phyloP scores from a whole-genome alignment of 495 filamentous ascomycete genomes.

The Coniosporium apollinis region DNA sequence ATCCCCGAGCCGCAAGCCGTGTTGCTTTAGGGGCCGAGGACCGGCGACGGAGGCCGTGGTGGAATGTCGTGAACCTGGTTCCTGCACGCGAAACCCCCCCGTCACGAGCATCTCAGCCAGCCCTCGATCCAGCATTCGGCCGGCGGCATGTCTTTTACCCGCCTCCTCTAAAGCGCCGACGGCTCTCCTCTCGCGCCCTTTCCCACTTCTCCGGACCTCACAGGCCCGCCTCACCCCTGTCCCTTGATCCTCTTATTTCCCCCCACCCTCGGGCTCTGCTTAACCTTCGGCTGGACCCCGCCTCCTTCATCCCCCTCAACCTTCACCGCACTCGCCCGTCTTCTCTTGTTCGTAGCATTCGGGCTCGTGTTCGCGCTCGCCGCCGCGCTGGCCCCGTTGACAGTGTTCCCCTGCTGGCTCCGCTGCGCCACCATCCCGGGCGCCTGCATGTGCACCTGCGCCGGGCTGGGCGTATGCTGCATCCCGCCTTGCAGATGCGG shows the following conservation, averaged over 20 bases:
- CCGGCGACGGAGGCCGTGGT: no score
- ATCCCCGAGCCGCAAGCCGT: no score
- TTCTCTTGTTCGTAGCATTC: constrained; percentile 58
- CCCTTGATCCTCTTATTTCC: constrained; percentile 19
- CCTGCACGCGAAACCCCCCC: no score
- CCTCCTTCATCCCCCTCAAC: constrained; percentile 45
- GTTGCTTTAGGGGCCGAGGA: no score
- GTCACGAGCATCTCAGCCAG: no score
- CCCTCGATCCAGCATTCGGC: no score
- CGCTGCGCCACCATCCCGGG: constrained; percentile 56
- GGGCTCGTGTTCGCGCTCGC: constrained; percentile 77
- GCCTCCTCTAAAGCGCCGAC: no score
- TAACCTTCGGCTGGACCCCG: constrained; percentile 31
- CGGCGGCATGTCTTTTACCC: no score
- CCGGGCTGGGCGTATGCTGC: constrained; percentile 24
- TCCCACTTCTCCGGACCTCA: no score
- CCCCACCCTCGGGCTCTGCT: constrained; percentile 20
- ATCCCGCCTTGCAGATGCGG: constrained; percentile 33
- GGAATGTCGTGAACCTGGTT: no score
- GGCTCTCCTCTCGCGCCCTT: no score
- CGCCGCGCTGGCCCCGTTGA: constrained; percentile 44
- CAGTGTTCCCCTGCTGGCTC: constrained; percentile 53
- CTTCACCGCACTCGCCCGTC: constrained; percentile 63
- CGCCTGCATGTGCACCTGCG: constrained; percentile 40
- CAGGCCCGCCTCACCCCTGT: no score